Evolutionary conservation across 805 yeast species (phyloP).

Genomic region (Tetrapisispora pingtungensis): DNA sequence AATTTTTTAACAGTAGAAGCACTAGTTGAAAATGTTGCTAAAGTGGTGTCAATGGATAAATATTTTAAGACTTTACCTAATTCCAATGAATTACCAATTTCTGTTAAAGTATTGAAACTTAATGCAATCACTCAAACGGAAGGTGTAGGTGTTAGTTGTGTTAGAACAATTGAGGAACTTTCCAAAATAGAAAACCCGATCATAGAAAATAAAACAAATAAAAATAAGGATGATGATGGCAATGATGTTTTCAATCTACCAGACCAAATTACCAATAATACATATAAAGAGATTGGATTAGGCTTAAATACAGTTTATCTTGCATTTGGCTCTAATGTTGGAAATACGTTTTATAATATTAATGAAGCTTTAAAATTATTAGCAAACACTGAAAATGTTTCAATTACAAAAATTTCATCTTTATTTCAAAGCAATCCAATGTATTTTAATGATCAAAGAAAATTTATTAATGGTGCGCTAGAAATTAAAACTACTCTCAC

Average conservation of each 20-base stretch:
- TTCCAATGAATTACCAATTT: constrained; percentile 14
- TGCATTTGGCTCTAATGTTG: constrained; percentile 87
- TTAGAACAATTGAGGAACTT: constrained; percentile 38
- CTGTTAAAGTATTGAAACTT: constrained; percentile 72
- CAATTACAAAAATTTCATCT: constrained; percentile 57
- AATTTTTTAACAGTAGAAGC: constrained; percentile 92
- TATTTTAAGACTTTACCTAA: constrained; percentile 33
- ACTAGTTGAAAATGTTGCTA: constrained; percentile 62
- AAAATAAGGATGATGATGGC: too few relatives aligned
- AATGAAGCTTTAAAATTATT: constrained; percentile 38
- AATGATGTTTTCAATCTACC: constrained; percentile 30
- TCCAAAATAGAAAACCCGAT: neutral
- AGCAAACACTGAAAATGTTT: constrained; percentile 31
- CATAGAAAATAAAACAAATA: neutral
- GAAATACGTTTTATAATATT: constrained; percentile 59
- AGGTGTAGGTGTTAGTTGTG: constrained; percentile 80
- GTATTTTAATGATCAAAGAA: constrained; percentile 74
- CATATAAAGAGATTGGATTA: constrained; percentile 30
- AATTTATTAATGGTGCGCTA: constrained; percentile 76
- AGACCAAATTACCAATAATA: constrained; percentile 3
- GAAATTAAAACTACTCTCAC: constrained; percentile 48
- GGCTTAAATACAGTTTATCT: constrained; percentile 23
- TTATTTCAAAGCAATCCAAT: constrained; percentile 85
- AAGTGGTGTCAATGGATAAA: constrained; percentile 37
- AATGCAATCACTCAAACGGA: constrained; percentile 79